phyloP scores from a whole-genome alignment of 2,329 filamentous ascomycete genomes.

The Corniculantispora saksenae region DNA sequence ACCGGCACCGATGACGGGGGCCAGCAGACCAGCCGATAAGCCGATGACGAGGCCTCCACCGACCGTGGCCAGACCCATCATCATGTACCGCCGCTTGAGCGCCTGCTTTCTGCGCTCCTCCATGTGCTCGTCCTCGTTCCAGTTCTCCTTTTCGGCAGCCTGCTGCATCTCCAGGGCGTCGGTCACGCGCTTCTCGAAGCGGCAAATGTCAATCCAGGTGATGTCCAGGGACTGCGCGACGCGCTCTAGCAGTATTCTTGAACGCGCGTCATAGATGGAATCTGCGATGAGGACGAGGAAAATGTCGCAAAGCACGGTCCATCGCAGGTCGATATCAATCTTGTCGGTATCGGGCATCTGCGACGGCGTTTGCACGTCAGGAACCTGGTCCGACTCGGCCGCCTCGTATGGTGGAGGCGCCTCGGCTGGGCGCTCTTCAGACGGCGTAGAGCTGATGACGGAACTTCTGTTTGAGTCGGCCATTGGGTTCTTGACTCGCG shows the following conservation, averaged over 20 bases:
- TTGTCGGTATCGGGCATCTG: constrained; percentile 79
- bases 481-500: constrained; percentile 90
- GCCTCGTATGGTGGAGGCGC: constrained; percentile 62
- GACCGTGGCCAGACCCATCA: constrained; percentile 96
- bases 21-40: constrained; percentile 85
- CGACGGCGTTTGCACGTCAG: constrained; percentile 78
- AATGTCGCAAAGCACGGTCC: constrained; percentile 94
- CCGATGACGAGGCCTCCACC: constrained; percentile 95
- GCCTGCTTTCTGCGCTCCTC: constrained; percentile 79
- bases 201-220: constrained; percentile 88
- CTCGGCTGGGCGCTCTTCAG: constrained; percentile 50
- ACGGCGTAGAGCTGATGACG: constrained; percentile 26
- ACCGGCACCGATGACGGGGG: constrained; percentile 90
- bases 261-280: constrained; percentile 87
- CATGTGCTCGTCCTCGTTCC: constrained; percentile 96
- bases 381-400: constrained; percentile 68
- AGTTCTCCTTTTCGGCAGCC: constrained; percentile 89
- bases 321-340: constrained; percentile 92
- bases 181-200: constrained; percentile 95
- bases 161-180: constrained; percentile 98
- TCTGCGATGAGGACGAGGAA: constrained; percentile 97
- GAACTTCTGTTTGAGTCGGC: constrained; percentile 46
- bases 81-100: constrained; percentile 79
- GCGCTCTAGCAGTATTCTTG: constrained; percentile 77
- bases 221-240: constrained; percentile 81